Base-by-base conservation (phyloP, 2,329 filamentous ascomycete species). In the Penicillium sp. region DNA sequence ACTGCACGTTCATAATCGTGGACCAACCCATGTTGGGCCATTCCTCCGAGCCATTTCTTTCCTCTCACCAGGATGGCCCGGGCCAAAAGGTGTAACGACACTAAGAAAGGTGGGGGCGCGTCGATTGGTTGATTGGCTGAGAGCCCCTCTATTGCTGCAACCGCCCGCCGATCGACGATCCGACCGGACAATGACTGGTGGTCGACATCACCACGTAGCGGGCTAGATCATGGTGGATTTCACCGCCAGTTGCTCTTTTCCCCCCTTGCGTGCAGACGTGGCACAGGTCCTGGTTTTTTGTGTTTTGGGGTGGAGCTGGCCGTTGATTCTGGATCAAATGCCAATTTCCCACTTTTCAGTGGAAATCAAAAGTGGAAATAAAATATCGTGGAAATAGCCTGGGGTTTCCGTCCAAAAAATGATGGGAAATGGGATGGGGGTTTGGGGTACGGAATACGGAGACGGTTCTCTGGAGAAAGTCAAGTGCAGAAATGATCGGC, bases 81-180 rank as follows among this genome's bases (percentile, higher is more conserved):
- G 58, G 43, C 59, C 59, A 54, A 57, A 57, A 63, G 58, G 64
- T 66, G 64, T 64, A 65, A 66, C 63, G 47, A 60, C 58, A 56
- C 58, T 60, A 61, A 57, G 46, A 33, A 26, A 16, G 13, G 31
- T 31, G 29, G 29, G 29, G 29, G 13, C 29, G 10, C 29, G 13
- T 31, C 29, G 10, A 5, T 11, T 2, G 11, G 29, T 14, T 42
- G 19, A 42, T 27, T 27, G 48, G 29, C 14, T 19, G 26, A 11
- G 13, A 50, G 48, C 48, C 42, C 50, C 29, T 35, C 50, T 53
- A n/a, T 22, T 46, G 50, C 57, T 54, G 58, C 61, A 63, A 62
- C 48, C 54, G 65, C 56, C 62, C 62, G 62, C 63, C 65, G 65
- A 67, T 67, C 62, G 64, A 61, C 63, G 63, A 64, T 65, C 65